Base-by-base conservation (phyloP, 208 protist species). In the Leishmania martiniquensis region DNA sequence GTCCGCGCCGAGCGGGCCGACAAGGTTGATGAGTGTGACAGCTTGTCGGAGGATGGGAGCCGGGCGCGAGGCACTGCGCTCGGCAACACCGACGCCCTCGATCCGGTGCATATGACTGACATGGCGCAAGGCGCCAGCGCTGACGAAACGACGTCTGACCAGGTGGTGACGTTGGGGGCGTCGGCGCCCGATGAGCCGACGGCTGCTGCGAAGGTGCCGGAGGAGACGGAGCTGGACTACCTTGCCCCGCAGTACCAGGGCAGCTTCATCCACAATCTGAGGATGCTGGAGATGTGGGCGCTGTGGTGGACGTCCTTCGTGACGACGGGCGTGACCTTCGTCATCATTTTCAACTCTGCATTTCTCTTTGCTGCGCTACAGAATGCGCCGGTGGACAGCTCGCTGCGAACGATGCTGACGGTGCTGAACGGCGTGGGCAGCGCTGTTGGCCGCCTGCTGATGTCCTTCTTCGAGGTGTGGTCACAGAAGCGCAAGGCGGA, bases 401-500 rank as follows among this genome's bases (percentile, higher is more conserved):
- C 87, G n/a, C 81, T 91, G 62, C 71, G 75, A 44, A 85, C 86
- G 39, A 80, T 94, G 63, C 76, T 92, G 68, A 92, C 85, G 25
- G 85, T 91, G 32, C 74, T 94, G 62, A 89, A 88, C 74, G 86
- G 88, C 47, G 87, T 89, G n/a, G 90, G 90, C 59, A 92, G 87
- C 69, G 90, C 86, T 15, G 80, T 90, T 15, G 90, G 90, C 42
- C 84, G 90, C n/a, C 66, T 94, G 62, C 34, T 83, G 52, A 91
- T 92, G 86, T 87, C 84, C 4, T 66, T 29, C 47, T 90, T 91
- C 69, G 88, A 94, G 75, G 67, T 91, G 44, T 87, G 80, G 82
- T 82, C 87, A 59, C 85, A 91, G 76, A 84, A 86, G 65, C 85
- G 85, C 45, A 82, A 76, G 42, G 54, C 90, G 52, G 90, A 92